Evolutionary conservation across 176 grass and related monocot genomes (phyloP).

Genomic region (Musa acuminata): DNA sequence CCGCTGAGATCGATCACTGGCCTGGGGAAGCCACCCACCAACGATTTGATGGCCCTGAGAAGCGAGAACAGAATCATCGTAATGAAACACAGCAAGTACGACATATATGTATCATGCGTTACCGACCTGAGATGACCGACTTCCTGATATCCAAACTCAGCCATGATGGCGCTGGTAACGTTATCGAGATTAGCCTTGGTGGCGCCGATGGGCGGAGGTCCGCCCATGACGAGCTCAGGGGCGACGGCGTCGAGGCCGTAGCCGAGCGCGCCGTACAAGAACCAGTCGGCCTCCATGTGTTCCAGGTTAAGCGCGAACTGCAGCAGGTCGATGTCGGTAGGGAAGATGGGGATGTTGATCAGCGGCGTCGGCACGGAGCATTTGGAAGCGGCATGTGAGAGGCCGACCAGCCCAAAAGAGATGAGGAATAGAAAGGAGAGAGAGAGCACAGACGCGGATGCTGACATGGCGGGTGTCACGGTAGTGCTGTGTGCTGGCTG

Average conservation of each 20-base stretch:
- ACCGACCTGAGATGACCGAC: slow-evolving; percentile 57
- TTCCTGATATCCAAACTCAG: slow-evolving; percentile 70
- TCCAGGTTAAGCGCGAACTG: slow-evolving; percentile 76
- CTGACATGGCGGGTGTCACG: too few species aligned
- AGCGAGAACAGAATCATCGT: not conserved
- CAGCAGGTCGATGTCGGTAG: slow-evolving; percentile 43
- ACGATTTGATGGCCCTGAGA: slow-evolving; percentile 37
- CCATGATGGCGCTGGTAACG: slow-evolving; percentile 28
- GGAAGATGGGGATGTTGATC: slow-evolving; percentile 34
- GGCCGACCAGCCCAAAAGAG: too few species aligned
- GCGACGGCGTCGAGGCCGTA: slow-evolving; percentile 51
- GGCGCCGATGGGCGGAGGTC: slow-evolving; percentile 59
- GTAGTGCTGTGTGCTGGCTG: too few species aligned
- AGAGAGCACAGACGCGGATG: too few species aligned
- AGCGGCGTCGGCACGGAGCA: slow-evolving; percentile 21
- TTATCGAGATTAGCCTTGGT: slow-evolving; percentile 49
- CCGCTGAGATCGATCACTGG: slow-evolving; percentile 51
- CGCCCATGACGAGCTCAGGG: slow-evolving; percentile 41
- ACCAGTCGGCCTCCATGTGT: slow-evolving; percentile 54
- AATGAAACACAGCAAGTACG: not conserved
- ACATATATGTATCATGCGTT: not conserved
- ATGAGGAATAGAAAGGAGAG: too few species aligned
- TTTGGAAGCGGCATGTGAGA: slow-evolving; percentile 8
- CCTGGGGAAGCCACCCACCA: slow-evolving; percentile 50
- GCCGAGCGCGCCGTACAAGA: slow-evolving; percentile 46